Evolutionary conservation across 2,329 filamentous ascomycete genomes (phyloP), one percentile per base, ranked within the genome.

Genomic region (Zymoseptoria brevis): DNA sequence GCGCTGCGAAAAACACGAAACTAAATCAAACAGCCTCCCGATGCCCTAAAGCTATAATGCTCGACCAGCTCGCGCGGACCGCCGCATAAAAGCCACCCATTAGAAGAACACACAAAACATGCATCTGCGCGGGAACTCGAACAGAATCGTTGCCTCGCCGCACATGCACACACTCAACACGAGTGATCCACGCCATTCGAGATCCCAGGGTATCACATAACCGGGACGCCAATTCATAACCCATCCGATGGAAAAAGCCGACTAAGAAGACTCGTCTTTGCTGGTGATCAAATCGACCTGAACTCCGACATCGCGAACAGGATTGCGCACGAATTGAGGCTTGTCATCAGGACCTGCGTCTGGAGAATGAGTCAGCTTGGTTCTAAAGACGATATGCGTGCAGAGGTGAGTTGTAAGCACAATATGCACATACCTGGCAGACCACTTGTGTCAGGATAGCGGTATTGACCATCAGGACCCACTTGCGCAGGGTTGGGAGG

Each of bases 401-500:
- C 74, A 73, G 19, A 72, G 66, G 61, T 51, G 55, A 50, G 68
- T 67, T 54, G 75, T 75, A 58, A 29, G 26, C 7, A 73, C 74
- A 65, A 75, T 73, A 73, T 75, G 76, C 72, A 76, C 61, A 68
- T 71, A 69, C 74, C 75, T 72, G 72, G 77, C 70, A 76, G 72
- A 74, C 70, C 71, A 59, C 72, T 70, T 64, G 75, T 74, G 66
- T 78, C 76, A 67, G 74, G 71, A 66, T 77, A 77, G 30, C 69
- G 67, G 69, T 76, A 77, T 53, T 60, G 59, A 26, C 54, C 52
- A 52, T 52, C 55, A 24, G 60, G 62, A 63, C 72, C 69, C 65
- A 76, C 75, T 68, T 74, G 73, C 63, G 74, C 77, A 50, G 74
- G 77, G 67, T 77, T 76, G 57, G 77, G 77, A 59, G 78, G 78